Evolutionary conservation across 2,329 filamentous ascomycete genomes (phyloP).

Genomic region (Xylariaceae sp.): DNA sequence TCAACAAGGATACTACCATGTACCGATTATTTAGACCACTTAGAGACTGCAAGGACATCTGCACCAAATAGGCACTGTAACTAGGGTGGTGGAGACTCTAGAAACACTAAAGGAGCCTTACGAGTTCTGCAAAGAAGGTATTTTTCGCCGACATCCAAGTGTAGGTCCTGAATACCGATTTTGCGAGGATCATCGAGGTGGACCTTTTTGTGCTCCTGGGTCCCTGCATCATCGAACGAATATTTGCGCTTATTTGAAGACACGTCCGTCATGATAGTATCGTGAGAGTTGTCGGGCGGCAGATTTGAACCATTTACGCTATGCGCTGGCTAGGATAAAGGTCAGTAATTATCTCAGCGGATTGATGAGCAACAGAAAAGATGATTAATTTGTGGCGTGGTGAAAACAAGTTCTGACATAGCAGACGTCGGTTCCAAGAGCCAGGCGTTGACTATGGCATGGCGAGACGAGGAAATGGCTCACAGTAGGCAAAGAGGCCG

Average conservation of each 20-base stretch:
- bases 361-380: not conserved
- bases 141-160: conserved; percentile 70
- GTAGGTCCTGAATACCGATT: conserved; percentile 68
- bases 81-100: conserved; percentile 42
- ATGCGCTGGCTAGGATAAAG: conserved; percentile 37
- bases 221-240: conserved; percentile 60
- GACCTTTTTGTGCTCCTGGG: conserved; percentile 66
- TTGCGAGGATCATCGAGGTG: conserved; percentile 64
- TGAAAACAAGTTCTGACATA: not conserved
- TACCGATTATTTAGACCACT: conserved; percentile 30
- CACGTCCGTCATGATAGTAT: conserved; percentile 56
- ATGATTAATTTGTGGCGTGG: not conserved
- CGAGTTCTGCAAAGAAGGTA: conserved; percentile 71
- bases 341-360: conserved; percentile 18
- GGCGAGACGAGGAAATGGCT: conserved; percentile 20
- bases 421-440: not conserved
- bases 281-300: conserved; percentile 49
- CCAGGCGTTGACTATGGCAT: not conserved
- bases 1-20: conserved; percentile 51
- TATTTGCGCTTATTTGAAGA: conserved; percentile 69
- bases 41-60: conserved; percentile 22
- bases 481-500: conserved; percentile 62
- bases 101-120: conserved; percentile 62
- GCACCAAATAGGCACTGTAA: conserved; percentile 26
- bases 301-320: conserved; percentile 40